A percentile compares a stretch with the other conserved stretches of the same genome.
These are phyloP conservation scores for Kuraishia hungarica DNA, from an alignment of 805 yeast genomes.

Conservation along the genomic window DNA sequence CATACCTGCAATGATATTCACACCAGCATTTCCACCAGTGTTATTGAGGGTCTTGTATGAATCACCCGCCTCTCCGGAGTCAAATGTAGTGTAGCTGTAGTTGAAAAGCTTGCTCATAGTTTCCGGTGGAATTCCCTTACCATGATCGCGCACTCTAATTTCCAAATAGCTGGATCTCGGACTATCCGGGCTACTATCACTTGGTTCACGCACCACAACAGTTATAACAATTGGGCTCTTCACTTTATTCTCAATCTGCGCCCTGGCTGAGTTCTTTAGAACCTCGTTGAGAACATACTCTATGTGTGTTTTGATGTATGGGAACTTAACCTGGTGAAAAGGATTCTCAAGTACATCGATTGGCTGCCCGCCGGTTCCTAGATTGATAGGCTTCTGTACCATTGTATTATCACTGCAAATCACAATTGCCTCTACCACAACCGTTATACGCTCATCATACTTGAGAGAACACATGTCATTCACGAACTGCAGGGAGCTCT, in stretches of 20 bases:
- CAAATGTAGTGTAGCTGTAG: conserved; percentile 80
- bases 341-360: conserved; percentile 8
- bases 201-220: conserved; percentile 24
- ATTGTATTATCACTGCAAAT: conserved; percentile 20
- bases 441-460: conserved; percentile 65
- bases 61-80: conserved; percentile 44
- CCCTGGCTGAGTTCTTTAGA: conserved; percentile 79
- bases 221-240: conserved; percentile 39
- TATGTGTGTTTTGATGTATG: conserved; percentile 80
- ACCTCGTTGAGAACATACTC: conserved; percentile 85
- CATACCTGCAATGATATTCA: conserved; percentile 77
- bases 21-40: conserved; percentile 41
- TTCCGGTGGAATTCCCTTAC: conserved; percentile 77
- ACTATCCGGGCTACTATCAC: conserved; percentile 8
- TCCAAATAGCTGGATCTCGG: conserved; percentile 34
- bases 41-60: conserved; percentile 54
- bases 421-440: conserved; percentile 38
- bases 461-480: conserved; percentile 77
- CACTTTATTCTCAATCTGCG: conserved; percentile 66
- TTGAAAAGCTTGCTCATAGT: conserved; percentile 66
- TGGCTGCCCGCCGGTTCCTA: neutral
- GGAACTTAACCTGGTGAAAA: conserved; percentile 53
- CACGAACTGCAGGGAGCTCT: conserved; percentile 62
- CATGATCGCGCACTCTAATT: conserved; percentile 75
- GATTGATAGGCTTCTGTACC: conserved; percentile 10